phyloP scores from a whole-genome alignment of 2,329 filamentous ascomycete species.

The Mycocentrospora acerina region DNA sequence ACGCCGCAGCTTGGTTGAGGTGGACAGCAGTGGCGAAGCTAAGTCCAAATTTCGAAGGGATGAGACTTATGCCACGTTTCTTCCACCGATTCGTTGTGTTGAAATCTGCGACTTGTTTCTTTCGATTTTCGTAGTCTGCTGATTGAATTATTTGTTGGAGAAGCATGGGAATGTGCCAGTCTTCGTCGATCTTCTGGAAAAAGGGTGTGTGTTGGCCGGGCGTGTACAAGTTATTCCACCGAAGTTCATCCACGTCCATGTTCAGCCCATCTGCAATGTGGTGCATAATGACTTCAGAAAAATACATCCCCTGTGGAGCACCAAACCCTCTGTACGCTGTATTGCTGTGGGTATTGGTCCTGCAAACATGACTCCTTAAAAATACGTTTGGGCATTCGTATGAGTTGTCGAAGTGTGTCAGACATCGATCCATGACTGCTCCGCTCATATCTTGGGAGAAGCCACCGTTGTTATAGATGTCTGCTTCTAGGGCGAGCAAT shows the following conservation, averaged over 20 bases:
- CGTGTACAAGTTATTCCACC: slow-evolving; percentile 84
- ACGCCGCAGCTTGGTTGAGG: slow-evolving; percentile 88
- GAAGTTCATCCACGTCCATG: slow-evolving; percentile 77
- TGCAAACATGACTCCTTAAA: slow-evolving; percentile 82
- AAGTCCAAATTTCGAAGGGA: slow-evolving; percentile 96
- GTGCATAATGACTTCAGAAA: slow-evolving; percentile 82
- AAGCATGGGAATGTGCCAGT: slow-evolving; percentile 94
- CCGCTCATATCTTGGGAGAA: slow-evolving; percentile 69
- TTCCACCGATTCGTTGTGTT: slow-evolving; percentile 87
- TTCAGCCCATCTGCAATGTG: slow-evolving; percentile 85
- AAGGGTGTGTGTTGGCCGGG: slow-evolving; percentile 79
- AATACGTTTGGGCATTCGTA: slow-evolving; percentile 84
- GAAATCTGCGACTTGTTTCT: slow-evolving; percentile 70
- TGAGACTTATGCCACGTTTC: slow-evolving; percentile 79
- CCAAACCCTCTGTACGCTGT: slow-evolving; percentile 95
- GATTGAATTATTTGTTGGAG: slow-evolving; percentile 80
- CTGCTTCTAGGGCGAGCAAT: slow-evolving; percentile 83
- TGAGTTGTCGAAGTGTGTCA: slow-evolving; percentile 84
- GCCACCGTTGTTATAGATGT: slow-evolving; percentile 88
- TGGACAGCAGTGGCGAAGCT: slow-evolving; percentile 87
- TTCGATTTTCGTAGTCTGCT: slow-evolving; percentile 68
- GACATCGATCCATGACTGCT: slow-evolving; percentile 79
- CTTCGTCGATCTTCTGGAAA: slow-evolving; percentile 74
- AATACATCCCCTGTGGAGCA: slow-evolving; percentile 92
- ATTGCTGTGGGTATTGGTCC: slow-evolving; percentile 95